These are phyloP conservation scores for Candida endomychidarum DNA, from an alignment of 805 yeast species.

Conservation along the genomic window DNA sequence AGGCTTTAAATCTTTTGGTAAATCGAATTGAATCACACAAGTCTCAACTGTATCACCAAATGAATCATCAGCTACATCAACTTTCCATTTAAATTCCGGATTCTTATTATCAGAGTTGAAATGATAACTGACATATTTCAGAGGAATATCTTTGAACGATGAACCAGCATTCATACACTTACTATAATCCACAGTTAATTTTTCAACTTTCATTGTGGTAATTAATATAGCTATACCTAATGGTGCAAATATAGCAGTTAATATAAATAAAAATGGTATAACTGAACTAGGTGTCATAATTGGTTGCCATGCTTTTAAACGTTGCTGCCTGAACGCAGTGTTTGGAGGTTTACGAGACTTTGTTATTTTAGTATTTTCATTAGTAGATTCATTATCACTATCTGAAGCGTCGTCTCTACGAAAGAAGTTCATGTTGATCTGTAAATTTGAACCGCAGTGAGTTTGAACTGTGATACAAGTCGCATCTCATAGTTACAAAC, in stretches of 20 bases:
- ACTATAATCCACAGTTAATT: conserved; percentile 72
- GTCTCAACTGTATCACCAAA: conserved; percentile 37
- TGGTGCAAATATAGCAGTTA: conserved; percentile 83
- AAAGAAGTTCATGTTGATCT: conserved; percentile 33
- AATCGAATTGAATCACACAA: conserved; percentile 69
- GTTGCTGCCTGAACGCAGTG: conserved; percentile 78
- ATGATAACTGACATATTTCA: conserved; percentile 56
- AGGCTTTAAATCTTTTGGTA: conserved; percentile 68
- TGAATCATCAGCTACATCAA: conserved; percentile 34
- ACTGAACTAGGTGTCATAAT: conserved; percentile 90
- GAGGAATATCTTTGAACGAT: conserved; percentile 54
- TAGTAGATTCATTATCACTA: conserved; percentile 23
- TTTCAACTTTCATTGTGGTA: conserved; percentile 79
- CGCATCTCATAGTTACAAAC: no score
- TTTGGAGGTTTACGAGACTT: conserved; percentile 49
- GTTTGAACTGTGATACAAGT: no score
- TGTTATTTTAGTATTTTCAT: conserved; percentile 20
- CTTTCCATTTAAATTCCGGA: conserved; percentile 65
- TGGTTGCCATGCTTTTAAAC: conserved; percentile 77
- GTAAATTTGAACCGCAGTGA: not conserved
- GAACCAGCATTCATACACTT: conserved; percentile 58
- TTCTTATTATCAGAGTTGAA: conserved; percentile 49
- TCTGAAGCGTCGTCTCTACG: conserved; percentile 25
- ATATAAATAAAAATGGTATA: conserved; percentile 72
- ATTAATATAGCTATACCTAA: conserved; percentile 82